phyloP scores from a whole-genome alignment of 2,329 filamentous ascomycete genomes.

The Epicoccum sorghinum region DNA sequence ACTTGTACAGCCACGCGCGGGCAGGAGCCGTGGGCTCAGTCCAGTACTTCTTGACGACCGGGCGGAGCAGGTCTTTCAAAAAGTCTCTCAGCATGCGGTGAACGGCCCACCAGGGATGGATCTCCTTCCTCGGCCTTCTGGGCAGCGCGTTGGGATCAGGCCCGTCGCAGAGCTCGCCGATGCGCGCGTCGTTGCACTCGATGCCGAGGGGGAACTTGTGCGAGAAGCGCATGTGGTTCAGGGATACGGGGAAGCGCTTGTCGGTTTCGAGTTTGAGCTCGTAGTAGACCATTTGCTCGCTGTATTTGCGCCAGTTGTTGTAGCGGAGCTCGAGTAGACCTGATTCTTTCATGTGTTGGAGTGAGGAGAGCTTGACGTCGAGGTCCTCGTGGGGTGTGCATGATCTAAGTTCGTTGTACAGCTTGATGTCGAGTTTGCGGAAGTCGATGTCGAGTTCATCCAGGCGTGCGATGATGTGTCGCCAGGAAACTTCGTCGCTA shows the following conservation, averaged over 20 bases:
- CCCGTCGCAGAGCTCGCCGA: neutral
- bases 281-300: neutral
- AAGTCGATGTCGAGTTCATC: neutral
- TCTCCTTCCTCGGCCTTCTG: too few species aligned
- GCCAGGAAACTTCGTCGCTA: neutral
- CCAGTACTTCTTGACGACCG: too few species aligned
- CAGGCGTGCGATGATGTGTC: neutral
- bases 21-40: too few species aligned
- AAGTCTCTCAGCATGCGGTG: too few species aligned
- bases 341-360: neutral
- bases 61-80: too few species aligned
- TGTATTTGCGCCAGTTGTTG: neutral
- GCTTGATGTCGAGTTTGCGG: neutral
- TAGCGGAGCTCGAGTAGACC: conserved; percentile 6
- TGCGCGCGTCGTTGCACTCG: neutral
- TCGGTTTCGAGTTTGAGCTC: neutral
- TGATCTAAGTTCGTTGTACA: neutral
- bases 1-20: neutral
- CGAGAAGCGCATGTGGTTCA: conserved; percentile 5
- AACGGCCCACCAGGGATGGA: too few species aligned
- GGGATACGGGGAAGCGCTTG: neutral
- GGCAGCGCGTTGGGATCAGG: too few species aligned
- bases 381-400: neutral
- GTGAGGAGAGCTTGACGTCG: neutral
- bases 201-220: neutral